Conservation (phyloP, 108 stramenopile genomes). For the Fistulifera pelliculosa region DNA sequence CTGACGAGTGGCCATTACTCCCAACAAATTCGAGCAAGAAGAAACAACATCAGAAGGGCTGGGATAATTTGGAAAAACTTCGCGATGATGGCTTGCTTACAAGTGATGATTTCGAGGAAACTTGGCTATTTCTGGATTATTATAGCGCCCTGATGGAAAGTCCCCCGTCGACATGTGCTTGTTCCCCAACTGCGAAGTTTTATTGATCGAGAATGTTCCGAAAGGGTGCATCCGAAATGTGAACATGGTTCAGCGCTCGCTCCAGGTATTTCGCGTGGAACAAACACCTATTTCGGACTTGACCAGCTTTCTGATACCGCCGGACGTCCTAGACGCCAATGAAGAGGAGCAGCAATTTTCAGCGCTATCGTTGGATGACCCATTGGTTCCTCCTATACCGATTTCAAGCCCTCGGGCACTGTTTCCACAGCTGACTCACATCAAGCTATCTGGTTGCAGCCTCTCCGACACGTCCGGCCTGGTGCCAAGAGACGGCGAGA, state of each 20-base stretch:
- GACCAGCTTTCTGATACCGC: constrained; percentile 33
- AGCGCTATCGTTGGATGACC: not conserved
- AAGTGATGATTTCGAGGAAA: too few species aligned
- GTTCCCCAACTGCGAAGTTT: constrained; percentile 53
- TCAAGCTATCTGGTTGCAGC: constrained; percentile 45
- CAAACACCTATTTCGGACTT: constrained; percentile 45
- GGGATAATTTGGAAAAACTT: too few species aligned
- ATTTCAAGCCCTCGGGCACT: not conserved
- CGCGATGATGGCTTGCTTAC: too few species aligned
- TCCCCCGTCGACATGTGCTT: constrained; percentile 49
- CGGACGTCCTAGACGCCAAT: not conserved
- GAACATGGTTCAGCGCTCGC: constrained; percentile 19
- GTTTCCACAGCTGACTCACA: constrained; percentile 38
- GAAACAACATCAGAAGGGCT: too few species aligned
- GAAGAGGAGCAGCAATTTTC: not conserved
- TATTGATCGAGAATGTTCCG: constrained; percentile 58
- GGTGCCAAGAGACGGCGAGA: constrained; percentile 15
- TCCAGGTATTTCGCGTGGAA: constrained; percentile 58
- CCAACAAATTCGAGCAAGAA: not conserved
- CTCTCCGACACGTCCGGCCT: constrained; percentile 48
- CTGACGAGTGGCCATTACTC: not conserved
- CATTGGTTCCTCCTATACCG: not conserved
- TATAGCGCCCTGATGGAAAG: constrained; percentile 8
- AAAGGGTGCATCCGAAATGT: constrained; percentile 56
- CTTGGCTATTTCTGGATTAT: not conserved